These are phyloP conservation scores for Kalmusia sp. DNA, from an alignment of 2,329 filamentous ascomycete species.

Conservation along the genomic window DNA sequence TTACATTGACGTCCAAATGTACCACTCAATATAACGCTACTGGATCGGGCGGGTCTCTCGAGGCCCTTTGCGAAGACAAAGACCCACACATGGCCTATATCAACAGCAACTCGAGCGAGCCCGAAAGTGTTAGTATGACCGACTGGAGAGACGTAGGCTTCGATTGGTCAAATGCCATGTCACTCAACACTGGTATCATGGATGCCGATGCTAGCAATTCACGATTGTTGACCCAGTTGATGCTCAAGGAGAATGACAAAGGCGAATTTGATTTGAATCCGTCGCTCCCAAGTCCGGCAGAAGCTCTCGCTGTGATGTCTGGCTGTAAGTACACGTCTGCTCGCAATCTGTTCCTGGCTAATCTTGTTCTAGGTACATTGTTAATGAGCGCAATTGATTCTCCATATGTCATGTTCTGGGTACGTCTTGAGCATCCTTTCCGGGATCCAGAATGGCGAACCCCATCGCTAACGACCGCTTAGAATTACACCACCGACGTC, in stretches of 20 bases:
- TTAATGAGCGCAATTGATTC: constrained; percentile 66
- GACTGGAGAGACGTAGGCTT: constrained; percentile 55
- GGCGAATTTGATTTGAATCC: constrained; percentile 53
- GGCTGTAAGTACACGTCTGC: constrained; percentile 51
- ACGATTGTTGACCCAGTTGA: constrained; percentile 53
- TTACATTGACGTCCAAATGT: constrained; percentile 69
- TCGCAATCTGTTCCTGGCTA: not conserved
- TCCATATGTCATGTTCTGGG: constrained; percentile 64
- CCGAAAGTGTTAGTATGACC: constrained; percentile 56
- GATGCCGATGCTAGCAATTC: constrained; percentile 54
- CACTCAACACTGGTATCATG: constrained; percentile 51
- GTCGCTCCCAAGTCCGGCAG: constrained; percentile 70
- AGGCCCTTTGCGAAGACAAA: constrained; percentile 66
- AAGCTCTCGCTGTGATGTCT: constrained; percentile 74
- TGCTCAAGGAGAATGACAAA: constrained; percentile 37
- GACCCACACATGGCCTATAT: constrained; percentile 64
- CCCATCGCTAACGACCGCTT: constrained; percentile 34
- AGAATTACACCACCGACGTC: constrained; percentile 40
- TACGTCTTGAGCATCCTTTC: constrained; percentile 13
- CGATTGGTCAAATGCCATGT: constrained; percentile 53
- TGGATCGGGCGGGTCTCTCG: constrained; percentile 63
- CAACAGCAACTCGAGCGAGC: constrained; percentile 59
- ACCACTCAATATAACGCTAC: constrained; percentile 60
- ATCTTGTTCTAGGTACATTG: constrained; percentile 55
- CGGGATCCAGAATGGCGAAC: not conserved